phyloP scores from a whole-genome alignment of 139 green algal genomes.

The Ettlia oleoabundans region DNA sequence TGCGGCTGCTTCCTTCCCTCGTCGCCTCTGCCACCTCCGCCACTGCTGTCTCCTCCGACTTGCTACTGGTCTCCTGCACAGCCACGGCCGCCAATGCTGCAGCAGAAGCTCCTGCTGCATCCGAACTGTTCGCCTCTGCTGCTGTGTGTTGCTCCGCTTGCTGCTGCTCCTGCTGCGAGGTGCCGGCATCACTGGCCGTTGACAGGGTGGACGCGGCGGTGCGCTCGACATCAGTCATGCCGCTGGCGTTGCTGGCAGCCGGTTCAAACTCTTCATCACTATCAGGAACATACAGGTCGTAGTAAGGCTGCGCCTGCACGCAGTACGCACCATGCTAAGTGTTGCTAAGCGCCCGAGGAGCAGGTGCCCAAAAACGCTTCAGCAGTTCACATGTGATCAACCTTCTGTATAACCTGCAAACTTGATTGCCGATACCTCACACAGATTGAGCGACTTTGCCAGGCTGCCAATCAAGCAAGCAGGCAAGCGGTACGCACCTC shows the following conservation, averaged over 20 bases:
- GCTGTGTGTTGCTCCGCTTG: neutral
- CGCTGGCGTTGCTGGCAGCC: conserved; percentile 21
- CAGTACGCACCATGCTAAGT: too few species aligned
- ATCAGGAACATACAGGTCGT: conserved; percentile 54
- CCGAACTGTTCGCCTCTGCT: neutral
- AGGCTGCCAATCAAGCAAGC: neutral
- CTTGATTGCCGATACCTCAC: too few species aligned
- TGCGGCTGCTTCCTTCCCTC: neutral
- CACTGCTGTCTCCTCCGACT: conserved; percentile 21
- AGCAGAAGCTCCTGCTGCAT: neutral
- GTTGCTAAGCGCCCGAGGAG: too few species aligned
- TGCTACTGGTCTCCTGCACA: conserved; percentile 11
- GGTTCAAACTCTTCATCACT: conserved; percentile 61
- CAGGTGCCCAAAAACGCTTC: neutral
- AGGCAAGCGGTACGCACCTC: neutral
- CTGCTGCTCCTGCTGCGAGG: neutral
- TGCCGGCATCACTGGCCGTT: conserved; percentile 7
- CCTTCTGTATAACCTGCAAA: too few species aligned
- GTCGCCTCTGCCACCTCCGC: neutral
- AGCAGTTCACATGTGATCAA: neutral
- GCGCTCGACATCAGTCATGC: conserved; percentile 43
- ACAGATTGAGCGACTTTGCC: too few species aligned
- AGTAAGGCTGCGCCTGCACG: conserved; percentile 43
- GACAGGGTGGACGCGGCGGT: neutral
- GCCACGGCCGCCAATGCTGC: neutral